phyloP scores from a whole-genome alignment of 2,329 filamentous ascomycete genomes.

The Hysterium pulicare region DNA sequence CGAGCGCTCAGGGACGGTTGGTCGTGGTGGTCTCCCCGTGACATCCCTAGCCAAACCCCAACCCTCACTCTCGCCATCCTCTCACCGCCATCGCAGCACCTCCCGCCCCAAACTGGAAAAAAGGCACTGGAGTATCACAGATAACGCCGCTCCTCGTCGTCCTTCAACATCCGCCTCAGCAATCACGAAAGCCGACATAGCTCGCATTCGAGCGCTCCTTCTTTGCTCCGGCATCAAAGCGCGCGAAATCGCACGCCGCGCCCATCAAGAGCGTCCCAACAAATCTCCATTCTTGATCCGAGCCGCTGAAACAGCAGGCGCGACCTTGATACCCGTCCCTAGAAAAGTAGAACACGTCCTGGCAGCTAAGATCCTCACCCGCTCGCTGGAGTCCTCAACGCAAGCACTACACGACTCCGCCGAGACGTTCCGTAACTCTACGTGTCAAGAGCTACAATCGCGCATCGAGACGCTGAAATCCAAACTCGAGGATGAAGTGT shows the following conservation, averaged over 20 bases:
- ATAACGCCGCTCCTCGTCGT: conserved; percentile 36
- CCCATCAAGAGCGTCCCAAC: conserved; percentile 45
- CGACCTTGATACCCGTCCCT: conserved; percentile 43
- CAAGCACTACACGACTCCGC: conserved; percentile 50
- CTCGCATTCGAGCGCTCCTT: conserved; percentile 72
- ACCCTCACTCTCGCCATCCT: conserved; percentile 4
- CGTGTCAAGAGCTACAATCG: conserved; percentile 43
- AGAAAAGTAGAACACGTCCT: conserved; percentile 52
- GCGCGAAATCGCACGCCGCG: conserved; percentile 69
- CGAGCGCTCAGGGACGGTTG: conserved; percentile 28
- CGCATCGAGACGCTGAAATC: conserved; percentile 44
- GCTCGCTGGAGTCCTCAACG: conserved; percentile 45
- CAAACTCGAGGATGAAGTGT: conserved; percentile 50
- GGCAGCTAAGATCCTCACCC: conserved; percentile 51
- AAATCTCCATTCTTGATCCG: conserved; percentile 34
- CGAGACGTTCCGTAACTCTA: conserved; percentile 46
- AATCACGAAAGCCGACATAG: conserved; percentile 65
- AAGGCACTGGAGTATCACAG: conserved; percentile 59
- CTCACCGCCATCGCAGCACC: conserved; percentile 19
- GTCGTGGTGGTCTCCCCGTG: conserved; percentile 23
- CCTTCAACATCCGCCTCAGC: conserved; percentile 22
- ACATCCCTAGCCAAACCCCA: conserved; percentile 24
- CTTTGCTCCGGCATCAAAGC: conserved; percentile 88
- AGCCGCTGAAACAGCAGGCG: conserved; percentile 44
- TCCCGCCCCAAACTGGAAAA: conserved; percentile 40